Percentiles rank a stretch among this genome's conserved stretches.
phyloP scores from a whole-genome alignment of 2,329 filamentous ascomycete genomes.

The Colletotrichum sidae region DNA sequence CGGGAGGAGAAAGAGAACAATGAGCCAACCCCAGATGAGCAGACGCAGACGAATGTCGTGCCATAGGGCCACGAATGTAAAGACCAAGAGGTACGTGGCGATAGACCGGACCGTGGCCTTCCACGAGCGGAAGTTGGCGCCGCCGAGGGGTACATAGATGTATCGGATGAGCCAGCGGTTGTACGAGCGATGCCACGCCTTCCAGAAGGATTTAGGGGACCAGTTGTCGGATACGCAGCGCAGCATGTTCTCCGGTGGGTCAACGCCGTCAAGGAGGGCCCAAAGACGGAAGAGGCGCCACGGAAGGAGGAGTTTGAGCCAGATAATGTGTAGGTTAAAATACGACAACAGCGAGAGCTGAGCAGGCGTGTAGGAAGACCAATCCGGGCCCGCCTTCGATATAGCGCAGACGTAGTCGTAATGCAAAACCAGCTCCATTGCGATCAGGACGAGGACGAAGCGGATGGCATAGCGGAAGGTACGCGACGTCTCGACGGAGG shows the following conservation, averaged over 20 bases:
- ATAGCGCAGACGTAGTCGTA: conserved; percentile 96
- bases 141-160: conserved; percentile 91
- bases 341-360: conserved; percentile 92
- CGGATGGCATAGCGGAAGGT: conserved; percentile 86
- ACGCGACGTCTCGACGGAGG: conserved; percentile 76
- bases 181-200: conserved; percentile 93
- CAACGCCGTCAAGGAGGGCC: conserved; percentile 89
- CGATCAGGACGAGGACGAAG: conserved; percentile 81
- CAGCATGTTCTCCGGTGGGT: conserved; percentile 98
- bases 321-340: conserved; percentile 97
- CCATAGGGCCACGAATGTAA: conserved; percentile 98
- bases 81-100: conserved; percentile 84
- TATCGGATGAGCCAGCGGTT: conserved; percentile 96
- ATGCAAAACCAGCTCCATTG: conserved; percentile 93
- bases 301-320: conserved; percentile 95
- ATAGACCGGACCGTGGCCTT: conserved; percentile 67
- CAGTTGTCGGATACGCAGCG: conserved; percentile 97
- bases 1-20: conserved; percentile 92
- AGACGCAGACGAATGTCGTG: conserved; percentile 94
- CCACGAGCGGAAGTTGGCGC: conserved; percentile 64
- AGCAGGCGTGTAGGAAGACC: conserved; percentile 85
- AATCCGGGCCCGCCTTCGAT: conserved; percentile 81
- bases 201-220: conserved; percentile 92
- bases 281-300: conserved; percentile 99
- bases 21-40: conserved; percentile 96